phyloP scores from a whole-genome alignment of 805 yeast species.

The Candida suzukii region DNA sequence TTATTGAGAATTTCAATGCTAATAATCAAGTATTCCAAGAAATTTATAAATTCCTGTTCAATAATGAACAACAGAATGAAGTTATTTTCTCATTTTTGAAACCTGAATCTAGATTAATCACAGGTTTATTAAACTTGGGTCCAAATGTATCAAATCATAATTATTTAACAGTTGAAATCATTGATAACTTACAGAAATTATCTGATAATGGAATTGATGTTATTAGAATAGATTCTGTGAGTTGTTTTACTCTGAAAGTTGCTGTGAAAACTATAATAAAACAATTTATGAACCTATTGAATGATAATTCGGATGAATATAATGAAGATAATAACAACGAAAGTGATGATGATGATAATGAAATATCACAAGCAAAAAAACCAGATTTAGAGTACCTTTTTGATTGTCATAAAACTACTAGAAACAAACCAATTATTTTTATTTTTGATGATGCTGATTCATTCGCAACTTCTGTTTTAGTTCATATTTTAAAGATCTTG shows the following conservation, averaged over 20 bases:
- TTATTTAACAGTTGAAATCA: conserved; percentile 24
- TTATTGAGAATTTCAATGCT: conserved; percentile 25
- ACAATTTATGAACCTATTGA: conserved; percentile 4
- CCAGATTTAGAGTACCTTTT: conserved; percentile 22
- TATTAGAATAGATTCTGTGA: conserved; percentile 28
- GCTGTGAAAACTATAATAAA: conserved; percentile 28
- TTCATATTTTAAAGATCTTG: conserved; percentile 16
- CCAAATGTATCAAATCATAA: conserved; percentile 35
- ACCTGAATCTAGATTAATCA: conserved; percentile 14
- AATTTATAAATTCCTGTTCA: conserved; percentile 18
- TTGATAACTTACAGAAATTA: conserved; percentile 7
- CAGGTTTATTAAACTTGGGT: conserved; percentile 33
- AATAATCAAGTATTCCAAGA: conserved; percentile 24
- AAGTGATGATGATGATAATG: conserved; percentile 2
- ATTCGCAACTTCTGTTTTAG: conserved; percentile 17
- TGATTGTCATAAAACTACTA: conserved; percentile 13
- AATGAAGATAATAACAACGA: conserved; percentile 1
- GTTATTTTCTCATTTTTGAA: not conserved
- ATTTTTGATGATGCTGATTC: conserved; percentile 30
- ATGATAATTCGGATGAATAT: not conserved
- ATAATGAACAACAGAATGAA: conserved; percentile 2
- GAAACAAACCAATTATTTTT: conserved; percentile 13
- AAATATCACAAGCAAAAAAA: conserved; percentile 2
- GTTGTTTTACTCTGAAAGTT: conserved; percentile 29
- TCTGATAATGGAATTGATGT: conserved; percentile 10